phyloP scores from a whole-genome alignment of 2,329 filamentous ascomycete genomes.

The Microsporum ferrugineum region DNA sequence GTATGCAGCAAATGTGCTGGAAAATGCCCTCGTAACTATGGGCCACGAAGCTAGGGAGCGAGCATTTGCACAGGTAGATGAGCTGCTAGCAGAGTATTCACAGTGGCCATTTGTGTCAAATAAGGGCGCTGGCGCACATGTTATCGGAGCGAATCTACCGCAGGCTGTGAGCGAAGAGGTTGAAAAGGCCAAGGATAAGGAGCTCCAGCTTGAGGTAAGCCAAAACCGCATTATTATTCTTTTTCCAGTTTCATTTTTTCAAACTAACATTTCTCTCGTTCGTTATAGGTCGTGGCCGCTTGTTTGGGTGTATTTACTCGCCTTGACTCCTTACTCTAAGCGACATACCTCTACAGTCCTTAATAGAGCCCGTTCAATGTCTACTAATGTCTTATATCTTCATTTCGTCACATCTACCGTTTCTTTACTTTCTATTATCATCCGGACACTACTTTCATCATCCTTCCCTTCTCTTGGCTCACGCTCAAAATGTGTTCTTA shows the following conservation, averaged over 20 bases:
- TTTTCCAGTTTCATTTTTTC: neutral
- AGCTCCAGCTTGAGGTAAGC: constrained; percentile 85
- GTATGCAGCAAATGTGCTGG: constrained; percentile 93
- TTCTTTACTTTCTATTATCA: neutral
- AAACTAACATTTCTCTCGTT: constrained; percentile 17
- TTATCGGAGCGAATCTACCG: constrained; percentile 84
- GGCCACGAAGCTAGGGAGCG: constrained; percentile 89
- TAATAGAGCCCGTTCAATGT: neutral
- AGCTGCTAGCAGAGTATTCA: constrained; percentile 87
- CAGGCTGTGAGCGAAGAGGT: constrained; percentile 81
- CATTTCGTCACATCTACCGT: constrained; percentile 3
- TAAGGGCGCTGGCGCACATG: constrained; percentile 58
- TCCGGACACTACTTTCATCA: constrained; percentile 13
- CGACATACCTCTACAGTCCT: constrained; percentile 3
- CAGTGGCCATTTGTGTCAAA: constrained; percentile 93
- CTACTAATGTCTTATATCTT: constrained; percentile 4
- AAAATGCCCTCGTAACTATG: constrained; percentile 90
- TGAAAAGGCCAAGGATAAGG: constrained; percentile 76
- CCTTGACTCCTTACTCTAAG: constrained; percentile 81
- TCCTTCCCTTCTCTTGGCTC: constrained; percentile 9
- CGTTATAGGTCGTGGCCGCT: constrained; percentile 63
- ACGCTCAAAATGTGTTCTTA: neutral
- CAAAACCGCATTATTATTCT: neutral
- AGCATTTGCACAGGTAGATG: constrained; percentile 93
- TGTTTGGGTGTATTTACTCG: constrained; percentile 96